These are phyloP conservation scores for Lobosporangium transversale DNA, from an alignment of 192 early-diverging fungal genomes.

Conservation along the genomic window DNA sequence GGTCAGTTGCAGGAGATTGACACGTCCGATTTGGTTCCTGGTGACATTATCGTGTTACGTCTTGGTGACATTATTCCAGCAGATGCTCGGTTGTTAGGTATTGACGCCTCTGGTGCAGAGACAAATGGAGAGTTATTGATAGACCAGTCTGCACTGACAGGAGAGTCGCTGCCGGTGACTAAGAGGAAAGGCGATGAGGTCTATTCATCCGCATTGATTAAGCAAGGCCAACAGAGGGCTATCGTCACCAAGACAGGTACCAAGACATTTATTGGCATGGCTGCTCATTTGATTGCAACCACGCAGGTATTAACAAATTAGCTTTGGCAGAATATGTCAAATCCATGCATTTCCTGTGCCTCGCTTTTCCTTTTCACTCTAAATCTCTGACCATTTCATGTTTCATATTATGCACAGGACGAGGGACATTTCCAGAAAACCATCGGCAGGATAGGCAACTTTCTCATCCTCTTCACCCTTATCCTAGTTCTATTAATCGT, in stretches of 20 bases:
- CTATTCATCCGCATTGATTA: slow-evolving; percentile 76
- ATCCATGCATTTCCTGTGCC: too few relatives aligned
- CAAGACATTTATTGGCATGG: slow-evolving; percentile 79
- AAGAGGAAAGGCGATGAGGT: slow-evolving; percentile 69
- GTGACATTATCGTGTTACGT: slow-evolving; percentile 77
- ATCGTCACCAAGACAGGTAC: slow-evolving; percentile 77
- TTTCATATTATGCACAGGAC: slow-evolving; percentile 27
- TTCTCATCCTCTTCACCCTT: slow-evolving; percentile 70
- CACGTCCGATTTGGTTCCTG: slow-evolving; percentile 67
- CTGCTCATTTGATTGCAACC: slow-evolving; percentile 74
- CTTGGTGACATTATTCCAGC: slow-evolving; percentile 84
- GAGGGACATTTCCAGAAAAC: slow-evolving; percentile 84
- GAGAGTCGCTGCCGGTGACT: slow-evolving; percentile 74
- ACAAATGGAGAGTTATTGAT: slow-evolving; percentile 66
- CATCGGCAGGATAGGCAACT: slow-evolving; percentile 81
- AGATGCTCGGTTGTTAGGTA: slow-evolving; percentile 66
- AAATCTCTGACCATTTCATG: too few relatives aligned
- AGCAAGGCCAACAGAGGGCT: slow-evolving; percentile 78
- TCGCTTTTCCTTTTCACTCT: too few relatives aligned
- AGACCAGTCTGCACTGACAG: slow-evolving; percentile 79
- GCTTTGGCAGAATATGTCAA: too few relatives aligned
- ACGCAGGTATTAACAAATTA: slow-evolving; percentile 62
- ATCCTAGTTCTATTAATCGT: slow-evolving; percentile 66
- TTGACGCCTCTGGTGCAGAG: slow-evolving; percentile 60
- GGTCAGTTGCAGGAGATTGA: slow-evolving; percentile 61